Conservation (phyloP, 306 rosid species). For the Medicago ruthenica region DNA sequence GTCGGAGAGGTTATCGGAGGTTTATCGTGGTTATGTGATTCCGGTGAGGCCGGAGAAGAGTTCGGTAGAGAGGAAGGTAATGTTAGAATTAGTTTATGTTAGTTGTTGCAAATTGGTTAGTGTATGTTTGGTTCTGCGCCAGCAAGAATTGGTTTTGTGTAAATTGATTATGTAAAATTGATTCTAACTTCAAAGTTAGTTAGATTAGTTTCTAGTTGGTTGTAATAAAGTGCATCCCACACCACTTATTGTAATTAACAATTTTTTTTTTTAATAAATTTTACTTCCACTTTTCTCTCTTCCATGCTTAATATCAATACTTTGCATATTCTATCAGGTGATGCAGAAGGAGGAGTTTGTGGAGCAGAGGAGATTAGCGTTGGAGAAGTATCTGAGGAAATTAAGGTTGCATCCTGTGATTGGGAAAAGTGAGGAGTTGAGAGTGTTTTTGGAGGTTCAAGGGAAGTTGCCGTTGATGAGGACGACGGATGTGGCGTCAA, state of each 20-base stretch:
- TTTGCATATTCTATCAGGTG: constrained; percentile 39
- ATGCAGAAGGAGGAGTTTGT: constrained; percentile 96
- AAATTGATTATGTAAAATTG: too few relatives aligned
- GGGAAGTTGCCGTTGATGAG: constrained; percentile 69
- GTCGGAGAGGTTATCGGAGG: constrained; percentile 79
- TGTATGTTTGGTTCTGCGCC: too few relatives aligned
- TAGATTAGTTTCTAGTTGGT: too few relatives aligned
- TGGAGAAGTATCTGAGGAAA: constrained; percentile 86
- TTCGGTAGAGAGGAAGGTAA: constrained; percentile 80
- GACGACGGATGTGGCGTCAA: constrained; percentile 74
- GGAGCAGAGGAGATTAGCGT: constrained; percentile 85
- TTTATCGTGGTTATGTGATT: constrained; percentile 78
- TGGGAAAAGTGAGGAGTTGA: constrained; percentile 80
- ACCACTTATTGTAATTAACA: too few relatives aligned
- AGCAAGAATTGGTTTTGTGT: too few relatives aligned
- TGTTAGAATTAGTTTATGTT: too few relatives aligned
- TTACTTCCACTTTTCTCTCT: too few relatives aligned
- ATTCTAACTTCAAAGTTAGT: too few relatives aligned
- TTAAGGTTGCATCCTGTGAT: constrained; percentile 81
- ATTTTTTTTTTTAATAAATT: too few relatives aligned
- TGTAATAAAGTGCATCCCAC: too few relatives aligned
- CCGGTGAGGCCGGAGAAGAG: constrained; percentile 95
- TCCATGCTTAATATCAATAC: too few relatives aligned
- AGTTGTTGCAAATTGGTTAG: too few relatives aligned
- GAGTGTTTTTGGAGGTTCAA: constrained; percentile 71